Percentiles rank a stretch among this genome's conserved stretches.
Evolutionary conservation across 1,284 basidiomycete genomes (phyloP).

Genomic region (Heterobasidion irregulare): DNA sequence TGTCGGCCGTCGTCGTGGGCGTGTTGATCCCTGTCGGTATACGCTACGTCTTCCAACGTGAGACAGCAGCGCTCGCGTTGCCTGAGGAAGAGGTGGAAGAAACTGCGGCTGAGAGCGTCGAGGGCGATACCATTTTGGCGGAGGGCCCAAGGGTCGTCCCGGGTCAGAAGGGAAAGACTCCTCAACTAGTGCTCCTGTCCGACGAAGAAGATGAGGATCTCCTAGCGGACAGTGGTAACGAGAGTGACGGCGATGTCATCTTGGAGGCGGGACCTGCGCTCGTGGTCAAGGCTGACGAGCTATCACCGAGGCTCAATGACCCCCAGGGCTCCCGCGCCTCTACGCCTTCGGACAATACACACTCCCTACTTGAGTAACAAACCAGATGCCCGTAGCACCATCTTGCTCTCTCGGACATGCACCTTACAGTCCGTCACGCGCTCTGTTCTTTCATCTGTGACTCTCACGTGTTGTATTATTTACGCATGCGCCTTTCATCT

Average conservation of each 20-base stretch:
- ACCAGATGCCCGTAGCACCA: neutral
- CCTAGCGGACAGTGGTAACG: slow-evolving; percentile 29
- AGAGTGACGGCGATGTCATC: slow-evolving; percentile 46
- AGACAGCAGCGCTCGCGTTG: slow-evolving; percentile 35
- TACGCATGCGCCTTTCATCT: neutral
- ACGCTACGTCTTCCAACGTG: slow-evolving; percentile 62
- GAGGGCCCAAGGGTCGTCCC: slow-evolving; percentile 33
- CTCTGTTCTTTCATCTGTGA: neutral
- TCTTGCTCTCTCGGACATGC: neutral
- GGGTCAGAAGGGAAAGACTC: slow-evolving; percentile 28
- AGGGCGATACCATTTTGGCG: slow-evolving; percentile 40
- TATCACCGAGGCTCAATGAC: neutral
- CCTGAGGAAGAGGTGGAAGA: slow-evolving; percentile 29
- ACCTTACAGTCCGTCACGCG: neutral
- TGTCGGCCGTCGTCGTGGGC: slow-evolving; percentile 80
- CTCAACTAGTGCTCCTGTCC: slow-evolving; percentile 18
- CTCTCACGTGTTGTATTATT: neutral
- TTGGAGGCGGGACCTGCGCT: slow-evolving; percentile 59
- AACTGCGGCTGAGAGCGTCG: slow-evolving; percentile 20
- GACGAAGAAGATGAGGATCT: slow-evolving; percentile 27
- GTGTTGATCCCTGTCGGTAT: slow-evolving; percentile 89
- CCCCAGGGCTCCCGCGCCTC: neutral
- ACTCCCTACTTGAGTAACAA: neutral
- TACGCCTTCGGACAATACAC: neutral
- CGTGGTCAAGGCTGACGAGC: slow-evolving; percentile 11